A percentile compares a stretch with the other conserved stretches of the same genome.
phyloP scores from a whole-genome alignment of 108 stramenopile species.

The Schizochytrium sp. region DNA sequence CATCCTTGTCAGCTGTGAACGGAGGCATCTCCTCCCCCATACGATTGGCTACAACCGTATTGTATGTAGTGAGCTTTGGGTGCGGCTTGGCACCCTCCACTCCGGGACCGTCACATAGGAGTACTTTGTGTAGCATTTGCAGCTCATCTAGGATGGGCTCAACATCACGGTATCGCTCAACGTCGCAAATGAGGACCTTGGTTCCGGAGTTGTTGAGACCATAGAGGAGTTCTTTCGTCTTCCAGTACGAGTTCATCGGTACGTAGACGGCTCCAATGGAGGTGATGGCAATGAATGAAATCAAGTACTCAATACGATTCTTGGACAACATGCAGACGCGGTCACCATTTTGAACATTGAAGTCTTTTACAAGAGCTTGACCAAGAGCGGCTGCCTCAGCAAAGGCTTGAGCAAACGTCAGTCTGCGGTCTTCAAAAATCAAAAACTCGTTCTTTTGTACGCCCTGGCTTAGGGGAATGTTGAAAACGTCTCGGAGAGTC shows the following conservation, averaged over 20 bases:
- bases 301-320: neutral
- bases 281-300: slow-evolving; percentile 6
- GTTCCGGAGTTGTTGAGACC: neutral
- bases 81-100: neutral
- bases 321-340: slow-evolving; percentile 41
- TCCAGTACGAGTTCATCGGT: slow-evolving; percentile 43
- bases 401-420: neutral
- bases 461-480: neutral
- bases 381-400: neutral
- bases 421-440: neutral
- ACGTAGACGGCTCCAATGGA: neutral
- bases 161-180: neutral
- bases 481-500: slow-evolving; percentile 24
- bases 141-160: slow-evolving; percentile 41
- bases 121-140: neutral
- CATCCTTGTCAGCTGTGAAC: neutral
- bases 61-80: neutral
- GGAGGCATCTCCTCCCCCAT: neutral
- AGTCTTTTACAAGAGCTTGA: neutral
- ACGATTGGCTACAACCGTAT: neutral
- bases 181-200: slow-evolving; percentile 53
- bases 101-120: slow-evolving; percentile 26
- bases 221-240: slow-evolving; percentile 24
- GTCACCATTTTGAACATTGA: neutral
- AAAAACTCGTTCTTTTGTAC: neutral